Evolutionary conservation across 805 yeast species (phyloP).

Genomic region (Monosporozyma aquatica): DNA sequence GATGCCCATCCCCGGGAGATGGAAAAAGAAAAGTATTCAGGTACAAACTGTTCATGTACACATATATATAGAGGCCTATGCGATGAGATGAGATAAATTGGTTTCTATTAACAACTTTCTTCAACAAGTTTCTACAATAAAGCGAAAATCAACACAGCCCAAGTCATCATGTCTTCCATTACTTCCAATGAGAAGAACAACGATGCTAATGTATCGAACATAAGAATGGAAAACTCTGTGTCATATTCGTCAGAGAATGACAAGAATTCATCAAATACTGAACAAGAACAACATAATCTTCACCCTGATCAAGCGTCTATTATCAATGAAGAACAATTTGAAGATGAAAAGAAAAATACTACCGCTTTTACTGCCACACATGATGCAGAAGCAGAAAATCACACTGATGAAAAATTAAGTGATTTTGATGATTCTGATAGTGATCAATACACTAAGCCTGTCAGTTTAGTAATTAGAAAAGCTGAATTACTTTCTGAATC

Average conservation of each 20-base stretch:
- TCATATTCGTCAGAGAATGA: not conserved
- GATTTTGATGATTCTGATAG: not conserved
- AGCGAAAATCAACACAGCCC: too few species aligned
- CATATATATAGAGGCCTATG: too few species aligned
- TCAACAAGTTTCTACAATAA: too few species aligned
- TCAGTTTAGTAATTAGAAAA: conserved; percentile 40
- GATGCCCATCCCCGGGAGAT: too few species aligned
- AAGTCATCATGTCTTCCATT: not conserved
- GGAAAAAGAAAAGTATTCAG: too few species aligned
- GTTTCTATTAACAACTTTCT: too few species aligned
- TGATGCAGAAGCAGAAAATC: conserved; percentile 3
- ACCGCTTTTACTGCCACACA: not conserved
- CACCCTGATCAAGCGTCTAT: not conserved
- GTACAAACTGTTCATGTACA: too few species aligned
- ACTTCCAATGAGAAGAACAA: not conserved
- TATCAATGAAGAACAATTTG: not conserved
- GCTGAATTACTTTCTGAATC: conserved; percentile 43
- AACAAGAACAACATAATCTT: not conserved
- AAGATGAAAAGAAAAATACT: not conserved
- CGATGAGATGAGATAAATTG: too few species aligned
- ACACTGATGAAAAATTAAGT: not conserved
- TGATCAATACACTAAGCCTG: conserved; percentile 7
- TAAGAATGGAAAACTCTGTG: too few species aligned
- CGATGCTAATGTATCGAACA: too few species aligned
- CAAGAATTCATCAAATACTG: not conserved